phyloP scores from a whole-genome alignment of 2,329 filamentous ascomycete species.

The Microsporum canis region DNA sequence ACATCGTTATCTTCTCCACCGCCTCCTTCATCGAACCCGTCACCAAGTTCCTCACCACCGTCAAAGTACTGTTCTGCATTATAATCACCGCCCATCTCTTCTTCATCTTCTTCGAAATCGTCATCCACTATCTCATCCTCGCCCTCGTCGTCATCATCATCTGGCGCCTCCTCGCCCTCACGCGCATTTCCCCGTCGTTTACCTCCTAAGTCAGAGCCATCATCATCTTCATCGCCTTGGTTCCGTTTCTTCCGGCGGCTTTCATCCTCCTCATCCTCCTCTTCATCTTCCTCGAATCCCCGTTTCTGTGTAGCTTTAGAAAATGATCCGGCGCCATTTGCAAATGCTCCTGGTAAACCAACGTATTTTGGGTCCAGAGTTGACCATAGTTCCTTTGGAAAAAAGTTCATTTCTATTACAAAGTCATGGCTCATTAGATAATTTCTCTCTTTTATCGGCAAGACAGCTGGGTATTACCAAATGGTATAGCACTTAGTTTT shows the following conservation, averaged over 20 bases:
- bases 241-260: constrained; percentile 23
- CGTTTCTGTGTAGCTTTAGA: constrained; percentile 21
- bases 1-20: constrained; percentile 42
- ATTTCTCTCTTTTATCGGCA: background rate
- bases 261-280: constrained; percentile 17
- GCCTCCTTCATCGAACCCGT: constrained; percentile 43
- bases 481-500: constrained; percentile 43
- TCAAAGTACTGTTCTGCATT: constrained; percentile 56
- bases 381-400: constrained; percentile 47
- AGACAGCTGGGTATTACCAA: constrained; percentile 35
- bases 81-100: constrained; percentile 50
- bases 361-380: constrained; percentile 38
- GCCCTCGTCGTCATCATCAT: constrained; percentile 37
- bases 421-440: background rate
- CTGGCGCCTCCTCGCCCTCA: constrained; percentile 32
- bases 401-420: constrained; percentile 43
- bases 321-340: constrained; percentile 22
- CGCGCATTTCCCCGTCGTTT: constrained; percentile 27
- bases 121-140: constrained; percentile 46
- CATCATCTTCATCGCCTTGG: constrained; percentile 25
- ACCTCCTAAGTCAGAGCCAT: constrained; percentile 21
- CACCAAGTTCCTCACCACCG: constrained; percentile 44
- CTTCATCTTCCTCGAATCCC: constrained; percentile 38
- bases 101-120: constrained; percentile 50
- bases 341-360: constrained; percentile 26